Conservation (phyloP, 2,329 filamentous ascomycete species). For the Paecilomyces sp. region DNA sequence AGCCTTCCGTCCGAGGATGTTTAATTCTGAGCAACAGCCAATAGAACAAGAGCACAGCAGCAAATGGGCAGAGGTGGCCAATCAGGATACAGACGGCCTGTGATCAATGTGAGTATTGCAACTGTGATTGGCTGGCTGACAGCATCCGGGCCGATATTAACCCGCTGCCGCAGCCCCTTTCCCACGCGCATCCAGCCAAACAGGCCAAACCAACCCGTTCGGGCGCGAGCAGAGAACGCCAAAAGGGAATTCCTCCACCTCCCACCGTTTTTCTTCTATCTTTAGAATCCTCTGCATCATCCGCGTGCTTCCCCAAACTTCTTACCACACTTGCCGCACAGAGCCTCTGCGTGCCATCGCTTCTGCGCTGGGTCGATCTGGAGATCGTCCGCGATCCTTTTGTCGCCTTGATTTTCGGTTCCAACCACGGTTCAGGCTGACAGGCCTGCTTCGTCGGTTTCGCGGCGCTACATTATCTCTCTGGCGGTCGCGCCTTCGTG, state of each 20-base stretch:
- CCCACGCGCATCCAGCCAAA: no score
- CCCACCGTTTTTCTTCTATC: constrained; percentile 16
- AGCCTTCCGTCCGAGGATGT: background rate
- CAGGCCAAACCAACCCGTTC: background rate
- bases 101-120: no score
- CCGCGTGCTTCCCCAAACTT: constrained; percentile 13
- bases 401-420: background rate
- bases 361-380: background rate
- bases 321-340: background rate
- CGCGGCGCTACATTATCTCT: background rate
- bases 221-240: no score
- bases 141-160: no score
- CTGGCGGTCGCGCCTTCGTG: background rate
- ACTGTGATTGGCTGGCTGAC: no score
- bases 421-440: background rate
- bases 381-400: background rate
- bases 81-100: no score
- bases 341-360: constrained; percentile 4
- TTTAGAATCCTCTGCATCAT: constrained; percentile 25
- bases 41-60: no score
- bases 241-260: constrained; percentile 3
- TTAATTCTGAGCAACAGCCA: background rate
- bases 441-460: background rate
- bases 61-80: no score
- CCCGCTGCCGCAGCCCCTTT: no score